Evolutionary conservation across 495 filamentous ascomycete genomes (phyloP), one percentile per base, ranked within the genome.

Genomic region (Aspergillus wentii): DNA sequence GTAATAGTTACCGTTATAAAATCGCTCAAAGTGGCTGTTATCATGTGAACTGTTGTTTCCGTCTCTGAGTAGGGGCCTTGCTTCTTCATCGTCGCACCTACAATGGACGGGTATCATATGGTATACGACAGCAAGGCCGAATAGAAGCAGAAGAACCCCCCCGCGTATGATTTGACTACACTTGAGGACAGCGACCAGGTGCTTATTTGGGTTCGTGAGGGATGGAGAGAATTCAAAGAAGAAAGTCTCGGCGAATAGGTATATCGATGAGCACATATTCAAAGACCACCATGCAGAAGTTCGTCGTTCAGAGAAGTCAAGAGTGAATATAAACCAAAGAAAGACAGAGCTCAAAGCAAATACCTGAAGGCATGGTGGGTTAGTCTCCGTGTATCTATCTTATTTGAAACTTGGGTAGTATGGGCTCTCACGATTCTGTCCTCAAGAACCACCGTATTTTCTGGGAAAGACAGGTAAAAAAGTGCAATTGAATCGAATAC

Each of bases 281-380:
- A 30, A 16, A 14, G 38, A 26, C 27, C 15, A 34, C n/a, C 27
- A 26, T 17, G 21, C n/a, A 15, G 17, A 31, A 17, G 23, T 30
- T n/a, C 15, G 13, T 34, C 23, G 17, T 15, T 40, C 35, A n/a
- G n/a, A 10, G 29, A 25, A 30, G 10, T 22, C 31, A n/a, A 29
- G 8, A 26, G 35, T 15, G 13, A 46, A 28, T 3, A 29, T 31
- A 16, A 34, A 34, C 43, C 43, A 46, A 25, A 41, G 14, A 10
- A 46, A 30, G n/a, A 35, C 16, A 6, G 43, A 46, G 11, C 43
- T 28, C 14, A 41, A 22, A 11, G 36, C 8, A 20, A 36, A 46
- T 4, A 46, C 16, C 36, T 39, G 17, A 15, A 10, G 28, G 18
- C 10, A n/a, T 20, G 25, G 4, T 35, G 19, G 15, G 8, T 35